A percentile compares a stretch with the other conserved stretches of the same genome.
phyloP scores from a whole-genome alignment of 2,329 filamentous ascomycete genomes.

The Fusarium heterosporum region DNA sequence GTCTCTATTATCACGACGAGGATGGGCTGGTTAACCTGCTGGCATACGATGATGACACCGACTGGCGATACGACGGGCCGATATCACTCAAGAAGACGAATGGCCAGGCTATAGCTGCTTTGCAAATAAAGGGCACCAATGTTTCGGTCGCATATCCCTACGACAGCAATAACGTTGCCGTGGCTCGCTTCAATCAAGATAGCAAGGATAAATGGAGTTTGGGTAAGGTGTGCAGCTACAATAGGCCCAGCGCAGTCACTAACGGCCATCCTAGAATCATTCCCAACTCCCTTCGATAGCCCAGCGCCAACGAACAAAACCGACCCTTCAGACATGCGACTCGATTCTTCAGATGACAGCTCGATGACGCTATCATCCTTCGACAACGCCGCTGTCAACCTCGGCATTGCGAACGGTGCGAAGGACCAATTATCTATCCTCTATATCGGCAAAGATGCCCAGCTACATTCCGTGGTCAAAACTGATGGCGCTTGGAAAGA shows the following conservation, averaged over 20 bases:
- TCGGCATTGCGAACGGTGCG: constrained; percentile 1
- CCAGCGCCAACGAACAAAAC: constrained; percentile 32
- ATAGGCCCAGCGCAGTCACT: neutral
- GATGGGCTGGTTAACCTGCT: constrained; percentile 25
- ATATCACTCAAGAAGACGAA: constrained; percentile 21
- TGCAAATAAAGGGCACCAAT: constrained; percentile 23
- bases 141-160: constrained; percentile 36
- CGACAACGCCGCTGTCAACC: neutral
- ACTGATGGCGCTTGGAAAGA: neutral
- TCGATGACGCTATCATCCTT: constrained; percentile 7
- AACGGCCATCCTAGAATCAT: constrained; percentile 13
- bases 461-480: constrained; percentile 6
- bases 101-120: constrained; percentile 16
- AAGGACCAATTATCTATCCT: constrained; percentile 6
- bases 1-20: constrained; percentile 38
- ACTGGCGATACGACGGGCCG: constrained; percentile 35
- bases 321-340: constrained; percentile 11
- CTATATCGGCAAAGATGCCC: constrained; percentile 23
- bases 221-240: neutral
- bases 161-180: constrained; percentile 27
- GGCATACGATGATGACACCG: constrained; percentile 41
- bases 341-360: constrained; percentile 8
- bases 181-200: constrained; percentile 11
- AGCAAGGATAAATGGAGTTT: constrained; percentile 30
- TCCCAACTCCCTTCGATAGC: constrained; percentile 29